These are phyloP conservation scores for Platanthera guangdongensis DNA, from an alignment of 106 monocot species.

Conservation along the genomic window DNA sequence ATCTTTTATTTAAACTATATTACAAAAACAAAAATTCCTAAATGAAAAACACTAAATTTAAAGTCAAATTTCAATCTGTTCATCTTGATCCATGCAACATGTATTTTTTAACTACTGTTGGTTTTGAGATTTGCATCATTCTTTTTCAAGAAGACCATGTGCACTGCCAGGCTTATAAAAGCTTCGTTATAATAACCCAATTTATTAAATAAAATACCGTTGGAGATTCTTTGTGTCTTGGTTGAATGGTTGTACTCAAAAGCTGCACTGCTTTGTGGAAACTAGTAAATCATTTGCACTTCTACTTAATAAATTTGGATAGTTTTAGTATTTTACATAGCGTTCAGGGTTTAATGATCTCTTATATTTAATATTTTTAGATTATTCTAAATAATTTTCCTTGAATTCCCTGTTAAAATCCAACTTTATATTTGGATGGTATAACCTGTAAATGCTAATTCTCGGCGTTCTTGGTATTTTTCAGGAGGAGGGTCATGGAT, in stretches of 20 bases:
- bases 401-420: neutral
- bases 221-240: neutral
- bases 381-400: conserved; percentile 2
- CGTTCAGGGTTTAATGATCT: neutral
- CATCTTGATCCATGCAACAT: no score
- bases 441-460: neutral
- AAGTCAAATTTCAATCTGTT: no score
- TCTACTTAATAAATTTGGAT: neutral
- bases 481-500: conserved; percentile 4
- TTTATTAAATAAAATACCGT: neutral
- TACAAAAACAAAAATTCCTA: no score
- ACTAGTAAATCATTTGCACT: neutral
- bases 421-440: neutral
- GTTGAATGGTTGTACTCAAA: neutral
- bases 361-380: neutral
- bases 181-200: neutral
- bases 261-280: neutral
- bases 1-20: no score
- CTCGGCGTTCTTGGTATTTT: neutral
- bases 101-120: no score
- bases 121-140: neutral
- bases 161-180: neutral
- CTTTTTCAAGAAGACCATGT: neutral
- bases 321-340: neutral
- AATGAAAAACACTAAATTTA: no score